Evolutionary conservation across 129 eudicot species (phyloP).

Genomic region (Escallonia rubra): DNA sequence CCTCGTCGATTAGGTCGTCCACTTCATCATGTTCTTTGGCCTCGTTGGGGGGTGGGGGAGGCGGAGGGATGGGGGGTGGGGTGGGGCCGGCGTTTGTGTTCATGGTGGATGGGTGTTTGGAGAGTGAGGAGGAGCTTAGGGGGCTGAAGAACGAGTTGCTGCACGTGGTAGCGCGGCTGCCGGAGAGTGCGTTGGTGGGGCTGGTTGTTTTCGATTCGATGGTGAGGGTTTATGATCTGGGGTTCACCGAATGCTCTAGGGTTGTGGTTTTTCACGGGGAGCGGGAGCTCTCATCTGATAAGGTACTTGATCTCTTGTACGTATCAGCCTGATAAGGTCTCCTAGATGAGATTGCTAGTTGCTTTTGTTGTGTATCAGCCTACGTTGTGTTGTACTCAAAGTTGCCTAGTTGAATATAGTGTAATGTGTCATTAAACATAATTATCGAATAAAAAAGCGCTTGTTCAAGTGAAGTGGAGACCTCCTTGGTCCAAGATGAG

Average conservation of each 20-base stretch:
- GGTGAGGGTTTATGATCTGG: constrained; percentile 88
- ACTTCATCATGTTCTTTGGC: constrained; percentile 31
- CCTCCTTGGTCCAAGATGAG: too few relatives aligned
- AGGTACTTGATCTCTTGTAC: constrained; percentile 37
- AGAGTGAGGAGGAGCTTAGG: constrained; percentile 56
- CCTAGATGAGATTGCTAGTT: too few relatives aligned
- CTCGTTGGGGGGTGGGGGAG: constrained; percentile 37
- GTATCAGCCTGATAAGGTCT: too few relatives aligned
- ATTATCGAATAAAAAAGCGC: too few relatives aligned
- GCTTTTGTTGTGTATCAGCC: too few relatives aligned
- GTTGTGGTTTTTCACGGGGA: constrained; percentile 88
- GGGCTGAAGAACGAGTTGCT: constrained; percentile 76
- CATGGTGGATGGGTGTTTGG: constrained; percentile 69
- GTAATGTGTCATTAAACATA: too few relatives aligned
- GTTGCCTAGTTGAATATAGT: too few relatives aligned
- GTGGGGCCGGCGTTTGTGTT: constrained; percentile 83
- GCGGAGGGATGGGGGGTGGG: constrained; percentile 21
- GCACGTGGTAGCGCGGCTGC: constrained; percentile 62
- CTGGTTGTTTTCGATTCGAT: constrained; percentile 85
- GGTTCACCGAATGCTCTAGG: constrained; percentile 59
- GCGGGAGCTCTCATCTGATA: constrained; percentile 56
- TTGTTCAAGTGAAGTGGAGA: too few relatives aligned
- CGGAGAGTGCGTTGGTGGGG: constrained; percentile 82
- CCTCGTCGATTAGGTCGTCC: constrained; percentile 9
- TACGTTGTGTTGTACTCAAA: too few relatives aligned